phyloP scores from a whole-genome alignment of 768 basidiomycete species.

The Crassisporium funariophilum region DNA sequence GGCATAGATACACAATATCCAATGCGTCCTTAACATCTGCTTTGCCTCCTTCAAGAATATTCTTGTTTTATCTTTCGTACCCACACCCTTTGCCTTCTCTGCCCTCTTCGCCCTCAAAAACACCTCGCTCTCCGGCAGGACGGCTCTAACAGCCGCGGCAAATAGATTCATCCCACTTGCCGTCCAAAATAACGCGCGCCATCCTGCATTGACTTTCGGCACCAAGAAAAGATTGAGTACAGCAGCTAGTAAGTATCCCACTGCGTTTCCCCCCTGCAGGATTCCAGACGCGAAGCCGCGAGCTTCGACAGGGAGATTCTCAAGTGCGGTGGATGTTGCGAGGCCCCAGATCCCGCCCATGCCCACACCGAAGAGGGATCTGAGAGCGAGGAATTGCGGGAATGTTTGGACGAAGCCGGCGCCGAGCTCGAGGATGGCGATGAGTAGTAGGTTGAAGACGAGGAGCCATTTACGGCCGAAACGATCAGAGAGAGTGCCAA shows the following conservation, averaged over 20 bases:
- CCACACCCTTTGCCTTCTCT: conserved; percentile 59
- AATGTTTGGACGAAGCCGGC: conserved; percentile 82
- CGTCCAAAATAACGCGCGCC: conserved; percentile 85
- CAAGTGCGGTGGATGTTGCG: conserved; percentile 78
- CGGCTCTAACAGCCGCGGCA: conserved; percentile 64
- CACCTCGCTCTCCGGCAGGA: conserved; percentile 75
- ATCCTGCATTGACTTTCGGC: conserved; percentile 43
- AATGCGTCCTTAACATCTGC: conserved; percentile 80
- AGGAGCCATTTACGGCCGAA: conserved; percentile 95
- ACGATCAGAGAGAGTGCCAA: conserved; percentile 85
- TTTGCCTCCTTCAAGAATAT: conserved; percentile 74
- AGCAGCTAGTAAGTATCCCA: conserved; percentile 82
- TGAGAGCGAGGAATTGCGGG: conserved; percentile 75
- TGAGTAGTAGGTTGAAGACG: conserved; percentile 71
- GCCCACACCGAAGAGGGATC: conserved; percentile 82
- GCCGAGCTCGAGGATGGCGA: conserved; percentile 73
- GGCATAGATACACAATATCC: conserved; percentile 82
- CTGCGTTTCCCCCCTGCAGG: conserved; percentile 87
- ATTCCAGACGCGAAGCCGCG: conserved; percentile 86
- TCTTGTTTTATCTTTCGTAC: conserved; percentile 58
- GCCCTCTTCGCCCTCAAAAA: conserved; percentile 69
- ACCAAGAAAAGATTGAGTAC: conserved; percentile 77
- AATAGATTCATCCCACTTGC: conserved; percentile 69
- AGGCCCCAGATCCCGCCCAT: conserved; percentile 94
- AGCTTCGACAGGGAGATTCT: conserved; percentile 84